Evolutionary conservation across 2,329 filamentous ascomycete genomes (phyloP).

Genomic region (Diaporthe capsici): DNA sequence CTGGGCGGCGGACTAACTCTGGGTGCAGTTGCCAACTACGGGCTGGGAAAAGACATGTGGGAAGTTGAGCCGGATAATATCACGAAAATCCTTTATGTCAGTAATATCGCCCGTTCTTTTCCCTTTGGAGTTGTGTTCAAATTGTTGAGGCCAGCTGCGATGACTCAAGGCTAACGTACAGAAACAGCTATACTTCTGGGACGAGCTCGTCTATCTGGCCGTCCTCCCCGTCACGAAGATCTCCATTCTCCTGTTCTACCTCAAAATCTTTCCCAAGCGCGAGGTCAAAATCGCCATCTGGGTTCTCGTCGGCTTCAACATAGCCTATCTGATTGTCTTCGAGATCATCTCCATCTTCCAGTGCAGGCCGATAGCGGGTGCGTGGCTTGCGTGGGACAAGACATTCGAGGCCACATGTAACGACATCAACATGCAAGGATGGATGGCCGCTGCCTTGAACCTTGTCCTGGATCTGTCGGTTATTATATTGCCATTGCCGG

Average conservation of each 20-base stretch:
- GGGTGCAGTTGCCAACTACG: slow-evolving; percentile 53
- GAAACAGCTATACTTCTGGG: slow-evolving; percentile 48
- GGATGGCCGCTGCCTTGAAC: slow-evolving; percentile 51
- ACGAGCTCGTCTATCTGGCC: slow-evolving; percentile 50
- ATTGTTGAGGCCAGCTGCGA: not conserved
- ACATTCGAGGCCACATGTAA: slow-evolving; percentile 50
- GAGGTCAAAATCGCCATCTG: slow-evolving; percentile 47
- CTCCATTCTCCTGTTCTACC: slow-evolving; percentile 55
- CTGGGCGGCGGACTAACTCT: not conserved
- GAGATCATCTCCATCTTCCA: slow-evolving; percentile 50
- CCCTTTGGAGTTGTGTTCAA: not conserved
- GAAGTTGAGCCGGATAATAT: slow-evolving; percentile 57
- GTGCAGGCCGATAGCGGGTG: slow-evolving; percentile 49
- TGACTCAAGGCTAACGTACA: not conserved
- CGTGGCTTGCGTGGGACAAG: slow-evolving; percentile 52
- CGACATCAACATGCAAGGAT: slow-evolving; percentile 51
- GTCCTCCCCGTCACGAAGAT: slow-evolving; percentile 51
- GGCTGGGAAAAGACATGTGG: slow-evolving; percentile 62
- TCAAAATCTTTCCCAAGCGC: slow-evolving; percentile 51
- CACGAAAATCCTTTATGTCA: slow-evolving; percentile 56
- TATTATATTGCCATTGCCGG: slow-evolving; percentile 51
- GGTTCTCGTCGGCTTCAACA: slow-evolving; percentile 49
- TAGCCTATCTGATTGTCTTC: slow-evolving; percentile 47
- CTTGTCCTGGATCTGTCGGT: slow-evolving; percentile 50
- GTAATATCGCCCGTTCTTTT: not conserved